Conservation (phyloP, 106 monocot species). For the Agapanthus africanus region DNA sequence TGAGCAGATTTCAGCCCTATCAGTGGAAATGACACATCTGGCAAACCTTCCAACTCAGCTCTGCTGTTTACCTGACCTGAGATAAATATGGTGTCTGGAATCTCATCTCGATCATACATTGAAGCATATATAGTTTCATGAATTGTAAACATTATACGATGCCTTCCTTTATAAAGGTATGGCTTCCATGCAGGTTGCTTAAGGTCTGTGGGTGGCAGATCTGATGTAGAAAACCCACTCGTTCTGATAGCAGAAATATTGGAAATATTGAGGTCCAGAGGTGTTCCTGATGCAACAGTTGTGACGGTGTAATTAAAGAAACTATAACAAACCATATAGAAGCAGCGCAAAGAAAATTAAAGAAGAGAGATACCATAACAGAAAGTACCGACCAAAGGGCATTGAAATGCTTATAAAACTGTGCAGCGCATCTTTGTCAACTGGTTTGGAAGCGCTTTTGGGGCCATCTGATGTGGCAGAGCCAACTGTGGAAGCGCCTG, state of each 20-base stretch:
- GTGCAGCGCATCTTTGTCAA: constrained; percentile 76
- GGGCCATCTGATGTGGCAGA: constrained; percentile 42
- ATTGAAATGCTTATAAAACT: constrained; percentile 73
- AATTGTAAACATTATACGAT: constrained; percentile 68
- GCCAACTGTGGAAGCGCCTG: constrained; percentile 46
- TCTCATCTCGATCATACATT: constrained; percentile 92
- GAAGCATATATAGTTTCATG: constrained; percentile 72
- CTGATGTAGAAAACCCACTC: constrained; percentile 73
- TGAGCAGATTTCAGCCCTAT: constrained; percentile 42
- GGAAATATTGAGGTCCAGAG: constrained; percentile 65
- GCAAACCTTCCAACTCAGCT: constrained; percentile 92
- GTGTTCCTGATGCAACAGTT: constrained; percentile 56
- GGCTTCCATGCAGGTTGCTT: constrained; percentile 99
- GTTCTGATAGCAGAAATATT: constrained; percentile 64
- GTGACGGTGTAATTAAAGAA: constrained; percentile 6
- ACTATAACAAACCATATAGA: neutral
- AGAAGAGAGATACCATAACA: constrained; percentile 41
- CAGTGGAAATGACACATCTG: constrained; percentile 76
- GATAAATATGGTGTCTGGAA: constrained; percentile 69
- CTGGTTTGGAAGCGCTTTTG: constrained; percentile 38
- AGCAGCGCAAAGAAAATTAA: constrained; percentile 12
- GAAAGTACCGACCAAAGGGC: constrained; percentile 95
- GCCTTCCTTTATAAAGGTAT: constrained; percentile 85
- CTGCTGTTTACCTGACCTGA: constrained; percentile 95
- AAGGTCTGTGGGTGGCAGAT: constrained; percentile 53